Conservation (phyloP, 1,284 basidiomycete species). For the Fomitopsis betulina region DNA sequence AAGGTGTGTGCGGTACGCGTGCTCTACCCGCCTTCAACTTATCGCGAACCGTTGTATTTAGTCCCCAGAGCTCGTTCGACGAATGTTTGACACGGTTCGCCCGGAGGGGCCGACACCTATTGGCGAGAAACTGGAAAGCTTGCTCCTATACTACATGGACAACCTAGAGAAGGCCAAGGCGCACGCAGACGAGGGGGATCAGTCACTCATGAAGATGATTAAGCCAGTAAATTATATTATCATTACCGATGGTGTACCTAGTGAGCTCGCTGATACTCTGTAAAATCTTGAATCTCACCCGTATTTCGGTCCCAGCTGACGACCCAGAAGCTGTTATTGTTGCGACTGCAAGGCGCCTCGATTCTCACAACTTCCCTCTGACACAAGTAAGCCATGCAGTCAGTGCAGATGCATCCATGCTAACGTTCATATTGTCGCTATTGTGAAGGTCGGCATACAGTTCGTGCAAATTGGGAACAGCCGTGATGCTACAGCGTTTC, state of each 20-base stretch:
- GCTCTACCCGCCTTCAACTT: not conserved
- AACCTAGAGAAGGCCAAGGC: slow-evolving; percentile 35
- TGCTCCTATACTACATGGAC: slow-evolving; percentile 43
- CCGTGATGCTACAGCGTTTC: slow-evolving; percentile 37
- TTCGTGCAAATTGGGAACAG: slow-evolving; percentile 58
- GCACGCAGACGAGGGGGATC: slow-evolving; percentile 25
- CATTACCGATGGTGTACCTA: slow-evolving; percentile 57
- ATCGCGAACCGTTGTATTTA: slow-evolving; percentile 10
- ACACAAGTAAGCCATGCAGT: slow-evolving; percentile 36
- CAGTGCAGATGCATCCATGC: not conserved
- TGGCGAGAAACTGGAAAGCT: slow-evolving; percentile 41
- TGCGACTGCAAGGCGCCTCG: slow-evolving; percentile 42
- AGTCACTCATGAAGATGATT: slow-evolving; percentile 27
- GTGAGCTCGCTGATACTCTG: slow-evolving; percentile 29
- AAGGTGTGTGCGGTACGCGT: slow-evolving; percentile 25
- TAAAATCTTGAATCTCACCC: not conserved
- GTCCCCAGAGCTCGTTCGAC: slow-evolving; percentile 28
- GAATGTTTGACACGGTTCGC: slow-evolving; percentile 38
- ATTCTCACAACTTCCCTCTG: slow-evolving; percentile 44
- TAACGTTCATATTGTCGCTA: not conserved
- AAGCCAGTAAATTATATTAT: slow-evolving; percentile 60
- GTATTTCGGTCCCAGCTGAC: slow-evolving; percentile 35
- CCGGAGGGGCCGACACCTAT: slow-evolving; percentile 47
- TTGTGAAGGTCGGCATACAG: slow-evolving; percentile 46
- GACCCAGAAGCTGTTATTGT: slow-evolving; percentile 46